Percentiles rank a stretch among this genome's conserved stretches.
These are phyloP conservation scores for Rhizopogon salebrosus DNA, from an alignment of 768 basidiomycete species.

Conservation along the genomic window DNA sequence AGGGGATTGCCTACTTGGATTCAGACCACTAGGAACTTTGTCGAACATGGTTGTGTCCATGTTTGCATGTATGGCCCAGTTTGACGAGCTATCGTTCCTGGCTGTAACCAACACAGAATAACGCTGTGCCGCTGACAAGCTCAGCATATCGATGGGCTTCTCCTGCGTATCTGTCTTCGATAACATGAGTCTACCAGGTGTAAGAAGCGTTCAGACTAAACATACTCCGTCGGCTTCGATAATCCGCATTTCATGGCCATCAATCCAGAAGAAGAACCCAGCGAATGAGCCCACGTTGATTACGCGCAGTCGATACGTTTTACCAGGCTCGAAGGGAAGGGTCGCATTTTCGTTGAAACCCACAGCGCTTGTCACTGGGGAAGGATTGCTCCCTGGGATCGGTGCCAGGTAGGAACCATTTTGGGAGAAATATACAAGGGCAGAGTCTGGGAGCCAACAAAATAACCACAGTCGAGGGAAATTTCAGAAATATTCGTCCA, in stretches of 20 bases:
- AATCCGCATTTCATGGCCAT: slow-evolving; percentile 80
- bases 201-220: slow-evolving; percentile 2
- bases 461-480: not conserved
- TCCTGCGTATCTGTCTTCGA: slow-evolving; percentile 73
- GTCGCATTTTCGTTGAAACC: slow-evolving; percentile 88
- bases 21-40: slow-evolving; percentile 59
- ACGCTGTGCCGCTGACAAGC: slow-evolving; percentile 82
- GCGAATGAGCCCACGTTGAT: slow-evolving; percentile 77
- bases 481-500: not conserved
- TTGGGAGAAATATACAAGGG: slow-evolving; percentile 79
- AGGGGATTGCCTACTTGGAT: slow-evolving; percentile 53
- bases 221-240: slow-evolving; percentile 82
- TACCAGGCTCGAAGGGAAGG: slow-evolving; percentile 75
- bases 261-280: slow-evolving; percentile 84
- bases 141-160: slow-evolving; percentile 64
- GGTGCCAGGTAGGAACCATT: slow-evolving; percentile 67
- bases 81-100: slow-evolving; percentile 74
- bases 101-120: slow-evolving; percentile 92
- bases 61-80: slow-evolving; percentile 89
- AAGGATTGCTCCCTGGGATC: slow-evolving; percentile 38
- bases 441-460: slow-evolving; percentile 48
- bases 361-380: slow-evolving; percentile 49
- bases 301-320: slow-evolving; percentile 85
- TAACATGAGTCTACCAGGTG: not conserved
- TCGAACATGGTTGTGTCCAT: slow-evolving; percentile 94